phyloP scores from a whole-genome alignment of 2,329 filamentous ascomycete genomes.

The Claviceps quebecensis region DNA sequence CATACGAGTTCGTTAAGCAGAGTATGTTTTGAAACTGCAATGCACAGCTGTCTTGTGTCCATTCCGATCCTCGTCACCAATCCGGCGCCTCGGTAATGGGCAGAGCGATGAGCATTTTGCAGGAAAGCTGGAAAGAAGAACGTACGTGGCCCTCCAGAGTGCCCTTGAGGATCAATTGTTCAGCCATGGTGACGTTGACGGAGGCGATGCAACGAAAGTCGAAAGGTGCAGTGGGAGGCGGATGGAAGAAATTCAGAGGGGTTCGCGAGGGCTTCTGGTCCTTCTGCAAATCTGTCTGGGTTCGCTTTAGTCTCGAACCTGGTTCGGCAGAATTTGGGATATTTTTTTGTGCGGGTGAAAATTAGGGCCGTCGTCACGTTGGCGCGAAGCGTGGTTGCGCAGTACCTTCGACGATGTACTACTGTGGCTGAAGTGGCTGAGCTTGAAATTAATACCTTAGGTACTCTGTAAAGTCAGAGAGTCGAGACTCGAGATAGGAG shows the following conservation, averaged over 20 bases:
- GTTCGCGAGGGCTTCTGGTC: slow-evolving; percentile 12
- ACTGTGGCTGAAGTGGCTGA: not conserved
- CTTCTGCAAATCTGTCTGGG: slow-evolving; percentile 13
- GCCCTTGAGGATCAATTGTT: slow-evolving; percentile 91
- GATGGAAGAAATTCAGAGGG: slow-evolving; percentile 19
- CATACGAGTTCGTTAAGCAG: slow-evolving; percentile 2
- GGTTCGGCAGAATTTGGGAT: slow-evolving; percentile 23
- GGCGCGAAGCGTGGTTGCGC: not conserved
- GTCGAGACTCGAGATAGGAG: no score
- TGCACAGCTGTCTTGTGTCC: not conserved
- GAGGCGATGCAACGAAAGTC: slow-evolving; percentile 23
- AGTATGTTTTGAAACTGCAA: not conserved
- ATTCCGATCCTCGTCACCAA: not conserved
- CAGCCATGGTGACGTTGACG: slow-evolving; percentile 54
- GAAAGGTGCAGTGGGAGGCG: slow-evolving; percentile 18
- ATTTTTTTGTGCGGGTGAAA: slow-evolving; percentile 38
- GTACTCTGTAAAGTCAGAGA: no score
- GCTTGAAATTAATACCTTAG: no score
- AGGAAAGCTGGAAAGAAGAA: slow-evolving; percentile 18
- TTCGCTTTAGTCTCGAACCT: slow-evolving; percentile 8
- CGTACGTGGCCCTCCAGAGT: slow-evolving; percentile 92
- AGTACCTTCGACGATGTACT: slow-evolving; percentile 2
- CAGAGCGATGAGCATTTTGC: slow-evolving; percentile 2
- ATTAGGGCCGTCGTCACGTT: slow-evolving; percentile 28
- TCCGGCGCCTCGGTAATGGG: slow-evolving; percentile 5